Conservation (phyloP, 2,329 filamentous ascomycete species). For the Alternaria triticimaculans region DNA sequence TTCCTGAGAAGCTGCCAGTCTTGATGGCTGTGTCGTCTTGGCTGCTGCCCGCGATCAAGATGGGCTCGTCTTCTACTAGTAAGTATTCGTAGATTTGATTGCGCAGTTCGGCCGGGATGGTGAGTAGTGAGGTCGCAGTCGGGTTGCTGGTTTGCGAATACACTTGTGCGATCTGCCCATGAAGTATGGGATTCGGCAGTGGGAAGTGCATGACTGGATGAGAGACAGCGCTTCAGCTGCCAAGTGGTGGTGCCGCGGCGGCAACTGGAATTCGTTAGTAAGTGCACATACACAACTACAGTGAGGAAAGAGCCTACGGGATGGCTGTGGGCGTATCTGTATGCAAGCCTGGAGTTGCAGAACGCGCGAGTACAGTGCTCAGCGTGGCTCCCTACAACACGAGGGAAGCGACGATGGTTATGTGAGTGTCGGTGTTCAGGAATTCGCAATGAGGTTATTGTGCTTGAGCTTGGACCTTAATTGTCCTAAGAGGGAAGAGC, state of each 20-base stretch:
- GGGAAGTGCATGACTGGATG: background rate
- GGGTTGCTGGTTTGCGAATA: background rate
- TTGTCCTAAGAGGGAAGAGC: background rate
- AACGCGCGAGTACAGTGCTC: fast-evolving
- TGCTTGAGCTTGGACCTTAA: background rate
- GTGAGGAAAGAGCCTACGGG: fast-evolving
- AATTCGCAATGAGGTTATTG: background rate
- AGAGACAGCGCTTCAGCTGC: background rate
- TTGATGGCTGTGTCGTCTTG: background rate
- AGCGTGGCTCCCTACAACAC: too few species aligned
- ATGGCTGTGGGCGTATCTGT: background rate
- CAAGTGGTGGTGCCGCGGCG: background rate
- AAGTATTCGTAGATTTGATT: background rate
- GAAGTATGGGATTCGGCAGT: background rate
- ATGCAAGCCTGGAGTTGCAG: too few species aligned
- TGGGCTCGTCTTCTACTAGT: fast-evolving
- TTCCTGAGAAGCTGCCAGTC: fast-evolving
- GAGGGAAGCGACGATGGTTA: background rate
- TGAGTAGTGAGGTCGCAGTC: background rate
- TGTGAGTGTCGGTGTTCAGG: background rate
- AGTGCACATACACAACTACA: background rate
- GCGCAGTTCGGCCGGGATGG: background rate
- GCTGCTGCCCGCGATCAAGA: background rate
- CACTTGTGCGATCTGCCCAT: background rate
- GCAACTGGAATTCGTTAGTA: background rate